A percentile compares a stretch with the other conserved stretches of the same genome.
These are phyloP conservation scores for Flueggea neowawraea DNA, from an alignment of 441 rosid species.

Conservation along the genomic window DNA sequence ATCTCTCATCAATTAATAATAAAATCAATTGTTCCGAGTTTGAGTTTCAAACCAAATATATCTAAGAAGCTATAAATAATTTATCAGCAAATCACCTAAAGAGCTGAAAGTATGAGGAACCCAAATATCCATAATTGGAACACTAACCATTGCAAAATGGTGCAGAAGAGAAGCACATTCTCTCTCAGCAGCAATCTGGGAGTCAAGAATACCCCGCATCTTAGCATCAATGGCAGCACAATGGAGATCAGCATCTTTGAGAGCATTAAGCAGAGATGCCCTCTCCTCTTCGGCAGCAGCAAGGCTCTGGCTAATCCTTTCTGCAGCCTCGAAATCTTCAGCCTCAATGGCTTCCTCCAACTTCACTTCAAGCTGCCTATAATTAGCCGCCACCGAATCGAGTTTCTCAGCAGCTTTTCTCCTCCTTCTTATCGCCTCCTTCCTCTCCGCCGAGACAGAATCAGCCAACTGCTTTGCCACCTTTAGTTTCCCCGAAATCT, in stretches of 20 bases:
- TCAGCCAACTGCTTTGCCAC: constrained; percentile 45
- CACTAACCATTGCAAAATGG: constrained; percentile 46
- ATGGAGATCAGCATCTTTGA: constrained; percentile 59
- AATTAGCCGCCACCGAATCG: constrained; percentile 43
- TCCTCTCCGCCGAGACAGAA: constrained; percentile 55
- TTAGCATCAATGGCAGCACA: constrained; percentile 61
- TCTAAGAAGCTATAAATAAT: too few relatives aligned
- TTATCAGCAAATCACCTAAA: not conserved
- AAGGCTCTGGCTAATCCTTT: constrained; percentile 69
- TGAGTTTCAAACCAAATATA: too few relatives aligned
- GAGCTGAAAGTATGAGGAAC: not conserved
- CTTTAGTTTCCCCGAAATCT: constrained; percentile 49
- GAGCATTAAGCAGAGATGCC: constrained; percentile 37
- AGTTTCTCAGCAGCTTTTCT: constrained; percentile 62
- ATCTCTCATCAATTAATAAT: too few relatives aligned
- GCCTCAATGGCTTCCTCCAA: constrained; percentile 80
- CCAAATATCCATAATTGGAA: too few relatives aligned
- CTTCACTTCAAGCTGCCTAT: constrained; percentile 55
- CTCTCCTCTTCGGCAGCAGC: constrained; percentile 50
- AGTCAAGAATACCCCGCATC: constrained; percentile 53
- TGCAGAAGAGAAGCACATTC: constrained; percentile 65
- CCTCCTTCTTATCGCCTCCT: constrained; percentile 54
- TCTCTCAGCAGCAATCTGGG: constrained; percentile 69
- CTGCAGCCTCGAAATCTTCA: constrained; percentile 83
- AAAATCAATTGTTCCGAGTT: too few relatives aligned